Base-by-base conservation (phyloP, 2,329 filamentous ascomycete genomes). In the Stachybotrys echinatus region DNA sequence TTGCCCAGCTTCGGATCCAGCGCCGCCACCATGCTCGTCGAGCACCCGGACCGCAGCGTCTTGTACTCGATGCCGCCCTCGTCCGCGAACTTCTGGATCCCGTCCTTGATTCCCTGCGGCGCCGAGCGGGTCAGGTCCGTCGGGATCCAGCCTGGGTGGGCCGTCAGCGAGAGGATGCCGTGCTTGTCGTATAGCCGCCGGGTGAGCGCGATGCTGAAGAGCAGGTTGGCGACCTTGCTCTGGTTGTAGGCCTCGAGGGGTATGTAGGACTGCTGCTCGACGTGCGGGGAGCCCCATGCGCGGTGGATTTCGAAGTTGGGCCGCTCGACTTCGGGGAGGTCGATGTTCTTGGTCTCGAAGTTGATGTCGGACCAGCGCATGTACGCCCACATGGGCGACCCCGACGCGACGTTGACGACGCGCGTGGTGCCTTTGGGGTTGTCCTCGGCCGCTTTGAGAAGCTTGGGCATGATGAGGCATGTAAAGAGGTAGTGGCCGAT, bases 401-500 rank as follows among this genome's bases (percentile, higher is more conserved):
- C 59, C 50, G 73, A 73, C 19, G 65, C 64, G n/a, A 77, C 59
- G 49, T 67, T 73, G 7, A 77, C 65, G 12, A 77, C 55, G 4
- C 70, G 61, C 65, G 60, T 53, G 19, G 63, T 57, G 47, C 60
- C 60, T 31, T 57, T 57, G 4, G 66, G 59, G 54, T 56, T 54
- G 12, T 48, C 52, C 10, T 55, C 18, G 2, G 65, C 51, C 1
- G 61, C 56, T 2, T 61, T 53, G 17, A 64, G 51, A 6, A 74
- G 52, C 56, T 66, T 69, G 5, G 56, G 53, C 53, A 67, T 59
- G 48, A 70, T 54, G 23, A 68, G 51, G 49, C 65, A 67, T 1
- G 63, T 65, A 22, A 70, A 59, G 7, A 70, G 56, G 50, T 67
- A 70, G 39, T 64, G 67, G 2, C 66, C 66, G 8, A 71, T 52